phyloP scores from a whole-genome alignment of 1,139 yeast genomes.

The Kluyveromyces marxianus region DNA sequence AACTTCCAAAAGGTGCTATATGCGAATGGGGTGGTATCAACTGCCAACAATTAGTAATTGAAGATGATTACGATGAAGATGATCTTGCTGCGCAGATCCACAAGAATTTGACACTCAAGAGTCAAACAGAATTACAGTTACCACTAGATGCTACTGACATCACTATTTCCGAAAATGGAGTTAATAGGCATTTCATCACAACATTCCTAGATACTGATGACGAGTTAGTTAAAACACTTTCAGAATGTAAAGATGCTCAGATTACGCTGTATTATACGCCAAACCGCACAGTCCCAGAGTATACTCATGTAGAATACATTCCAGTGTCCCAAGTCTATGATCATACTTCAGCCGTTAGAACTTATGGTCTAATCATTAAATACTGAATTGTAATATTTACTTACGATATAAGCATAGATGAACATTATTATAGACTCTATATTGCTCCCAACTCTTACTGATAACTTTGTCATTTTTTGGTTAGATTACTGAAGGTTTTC shows the following conservation, averaged over 20 bases:
- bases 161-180: conserved; percentile 1
- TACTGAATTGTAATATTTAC: background rate
- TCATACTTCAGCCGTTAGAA: conserved; percentile 15
- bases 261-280: conserved; percentile 17
- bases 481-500: too few species aligned
- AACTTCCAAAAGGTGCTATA: conserved; percentile 60
- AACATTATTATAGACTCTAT: background rate
- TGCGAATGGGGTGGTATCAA: conserved; percentile 75
- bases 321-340: conserved; percentile 26
- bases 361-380: conserved; percentile 18
- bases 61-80: conserved; percentile 40
- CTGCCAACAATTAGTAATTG: conserved; percentile 34
- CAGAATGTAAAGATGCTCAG: conserved; percentile 6
- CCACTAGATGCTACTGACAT: conserved; percentile 4
- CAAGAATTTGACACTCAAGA: background rate
- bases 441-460: background rate
- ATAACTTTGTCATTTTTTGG: too few species aligned
- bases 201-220: conserved; percentile 9
- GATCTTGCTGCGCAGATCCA: conserved; percentile 16
- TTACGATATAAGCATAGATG: background rate
- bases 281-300: conserved; percentile 1
- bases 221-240: background rate
- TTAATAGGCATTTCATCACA: conserved; percentile 7
- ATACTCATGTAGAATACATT: conserved; percentile 14
- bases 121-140: conserved; percentile 6